Conservation (phyloP, 805 yeast genomes). For the Wickerhamomyces hampshirensis region DNA sequence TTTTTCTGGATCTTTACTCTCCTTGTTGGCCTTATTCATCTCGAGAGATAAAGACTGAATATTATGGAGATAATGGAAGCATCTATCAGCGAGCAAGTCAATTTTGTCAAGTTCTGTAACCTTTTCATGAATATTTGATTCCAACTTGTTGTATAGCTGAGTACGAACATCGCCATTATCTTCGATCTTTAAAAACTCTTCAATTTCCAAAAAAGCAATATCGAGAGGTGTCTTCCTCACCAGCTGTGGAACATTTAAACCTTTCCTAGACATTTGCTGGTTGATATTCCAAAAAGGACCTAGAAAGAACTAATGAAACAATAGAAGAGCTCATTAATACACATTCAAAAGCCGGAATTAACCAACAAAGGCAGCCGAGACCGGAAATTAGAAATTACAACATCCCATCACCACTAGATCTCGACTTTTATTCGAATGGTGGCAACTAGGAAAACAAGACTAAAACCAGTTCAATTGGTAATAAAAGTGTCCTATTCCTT, state of each 20-base stretch:
- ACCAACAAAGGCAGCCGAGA: too few species aligned
- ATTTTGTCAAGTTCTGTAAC: not conserved
- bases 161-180: conserved; percentile 13
- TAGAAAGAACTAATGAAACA: too few species aligned
- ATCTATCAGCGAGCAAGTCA: conserved; percentile 1
- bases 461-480: not conserved
- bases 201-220: conserved; percentile 23
- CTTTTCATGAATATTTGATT: not conserved
- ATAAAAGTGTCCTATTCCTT: too few species aligned
- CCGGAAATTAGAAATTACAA: too few species aligned
- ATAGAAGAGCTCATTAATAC: not conserved
- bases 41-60: conserved; percentile 16
- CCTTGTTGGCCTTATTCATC: conserved; percentile 1
- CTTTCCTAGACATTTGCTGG: conserved; percentile 12
- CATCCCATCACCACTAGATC: not conserved
- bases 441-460: not conserved
- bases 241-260: conserved; percentile 28
- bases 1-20: conserved; percentile 13
- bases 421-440: not conserved
- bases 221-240: conserved; percentile 30
- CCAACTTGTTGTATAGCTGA: conserved; percentile 8
- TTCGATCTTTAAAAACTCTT: conserved; percentile 16
- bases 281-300: too few species aligned
- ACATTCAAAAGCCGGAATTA: too few species aligned
- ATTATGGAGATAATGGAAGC: conserved; percentile 8